Base-by-base conservation (phyloP, 2,329 filamentous ascomycete genomes). In the Xylariaceae sp. region DNA sequence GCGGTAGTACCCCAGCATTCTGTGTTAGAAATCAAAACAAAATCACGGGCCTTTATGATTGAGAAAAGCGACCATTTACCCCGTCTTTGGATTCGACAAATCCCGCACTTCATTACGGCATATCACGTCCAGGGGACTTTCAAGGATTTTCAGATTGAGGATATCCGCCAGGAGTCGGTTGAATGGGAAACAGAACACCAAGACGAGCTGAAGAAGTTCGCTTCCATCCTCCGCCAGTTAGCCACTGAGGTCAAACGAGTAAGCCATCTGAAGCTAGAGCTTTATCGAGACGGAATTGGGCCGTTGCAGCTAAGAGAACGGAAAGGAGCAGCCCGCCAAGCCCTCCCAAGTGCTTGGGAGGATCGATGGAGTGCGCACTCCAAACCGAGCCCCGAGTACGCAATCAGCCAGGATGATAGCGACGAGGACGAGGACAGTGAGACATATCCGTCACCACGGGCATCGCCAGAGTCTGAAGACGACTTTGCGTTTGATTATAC, bases 51-150 rank as follows among this genome's bases (percentile, higher is more conserved):
- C n/a, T n/a, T n/a, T n/a, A 51, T 40, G 8, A 53, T 54, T 41
- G 49, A 61, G 8, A 60, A 57, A 46, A 41, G 26, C 9, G 61
- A 64, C 4, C 58, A 63, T 37, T 36, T 63, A 4, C 61, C 60
- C 15, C 59, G 62, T 41, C 58, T 66, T 13, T 66, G 60, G 63
- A 2, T 65, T 12, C 55, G 62, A 19, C 61, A 66, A 29, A 59
- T 66, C 32, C 61, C 60, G 9, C 49, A 61, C 39, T 53, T 64
- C 16, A 49, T 65, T 26, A 58, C 51, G 15, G 60, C 57, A 49
- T 65, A 64, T 43, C 62, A 65, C 44, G 12, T 3, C 2, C 37
- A 19, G 10, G 60, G 62, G 1, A 56, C 6, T 8, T 65, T 65
- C 41, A 44, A 56, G 36, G 57, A 61, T 18, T 55, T 65, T 10